Percentiles rank a stretch among this genome's conserved stretches.
Evolutionary conservation across 169 alveolate species (phyloP).

Genomic region (Eimeria maxima): DNA sequence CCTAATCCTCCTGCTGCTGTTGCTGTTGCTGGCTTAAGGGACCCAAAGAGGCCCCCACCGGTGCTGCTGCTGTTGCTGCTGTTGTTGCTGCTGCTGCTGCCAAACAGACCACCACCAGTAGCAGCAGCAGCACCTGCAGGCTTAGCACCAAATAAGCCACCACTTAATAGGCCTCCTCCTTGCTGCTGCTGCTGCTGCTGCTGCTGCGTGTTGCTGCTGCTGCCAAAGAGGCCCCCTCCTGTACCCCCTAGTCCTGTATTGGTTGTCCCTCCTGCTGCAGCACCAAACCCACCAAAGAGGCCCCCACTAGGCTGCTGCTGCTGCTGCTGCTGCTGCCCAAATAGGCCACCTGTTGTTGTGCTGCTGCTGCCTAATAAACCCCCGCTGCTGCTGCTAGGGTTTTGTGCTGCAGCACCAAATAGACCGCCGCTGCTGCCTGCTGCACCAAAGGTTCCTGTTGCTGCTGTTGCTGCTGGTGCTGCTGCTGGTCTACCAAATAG

Average conservation of each 20-base stretch:
- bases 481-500: constrained; percentile 4
- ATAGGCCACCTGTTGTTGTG: constrained; percentile 21
- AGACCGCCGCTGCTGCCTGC: not conserved
- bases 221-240: constrained; percentile 64
- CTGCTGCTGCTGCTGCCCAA: constrained; percentile 69
- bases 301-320: constrained; percentile 2
- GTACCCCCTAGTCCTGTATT: not conserved
- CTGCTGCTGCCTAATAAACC: constrained; percentile 56
- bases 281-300: constrained; percentile 57
- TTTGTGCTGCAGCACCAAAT: not conserved
- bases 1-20: constrained; percentile 25
- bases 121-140: constrained; percentile 29
- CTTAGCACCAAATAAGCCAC: constrained; percentile 66
- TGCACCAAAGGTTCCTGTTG: constrained; percentile 26
- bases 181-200: constrained; percentile 79
- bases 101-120: constrained; percentile 63
- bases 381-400: constrained; percentile 20
- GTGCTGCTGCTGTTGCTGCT: not conserved
- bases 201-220: constrained; percentile 19
- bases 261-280: constrained; percentile 22
- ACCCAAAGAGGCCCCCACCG: constrained; percentile 77
- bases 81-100: constrained; percentile 58
- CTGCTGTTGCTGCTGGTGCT: too few relatives aligned
- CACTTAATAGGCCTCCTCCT: constrained; percentile 37
- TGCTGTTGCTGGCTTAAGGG: constrained; percentile 13